Base-by-base conservation (phyloP, 805 yeast species). In the Starmera caribaea region DNA sequence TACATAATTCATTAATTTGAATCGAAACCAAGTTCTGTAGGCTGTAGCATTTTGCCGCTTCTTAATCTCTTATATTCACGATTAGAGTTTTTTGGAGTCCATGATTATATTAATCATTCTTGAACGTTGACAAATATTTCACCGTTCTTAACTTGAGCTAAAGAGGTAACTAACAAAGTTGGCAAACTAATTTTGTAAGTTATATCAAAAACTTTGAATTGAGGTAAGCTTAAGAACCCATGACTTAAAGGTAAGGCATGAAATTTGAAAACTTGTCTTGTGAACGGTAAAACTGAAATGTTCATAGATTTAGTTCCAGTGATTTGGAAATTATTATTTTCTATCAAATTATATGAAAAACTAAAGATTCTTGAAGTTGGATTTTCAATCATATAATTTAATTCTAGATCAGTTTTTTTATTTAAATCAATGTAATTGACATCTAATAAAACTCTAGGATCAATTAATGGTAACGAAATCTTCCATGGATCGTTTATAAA, bases 361-460 rank as follows among this genome's bases (percentile, higher is more conserved):
- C 76, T 75, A 46, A 86, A 76, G 3, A 80, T 70, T 34, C 81
- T 65, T 3, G 81, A 68, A 0, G 94, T 81, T 12, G 94, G 88
- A 51, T 85, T 85, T 52, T 85, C 95, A 37, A 85, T 51, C 38
- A 68, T 65, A 52, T 74, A 84, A 12, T 53, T 62, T 34, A 76
- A 54, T 34, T 52, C 57, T 13, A 65, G 47, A 2, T 42, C 45
- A 27, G 46, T 50, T 21, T 21, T 21, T 21, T 21, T 21, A 28
- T 45, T 15, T 11, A 45, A 44, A 28, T 48, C 48, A 35, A 51
- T 43, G 2, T 44, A 47, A 32, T 43, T 54, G 3, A 65, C 53
- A n/a, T 56, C 59, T 3, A 80, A 63, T 28, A 83, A 55, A 3
- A 79, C 76, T 38, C 92, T 57, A 4, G 92, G 90, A 50, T 83